phyloP scores from a whole-genome alignment of 345 rosid genomes.

The Psidium guajava region DNA sequence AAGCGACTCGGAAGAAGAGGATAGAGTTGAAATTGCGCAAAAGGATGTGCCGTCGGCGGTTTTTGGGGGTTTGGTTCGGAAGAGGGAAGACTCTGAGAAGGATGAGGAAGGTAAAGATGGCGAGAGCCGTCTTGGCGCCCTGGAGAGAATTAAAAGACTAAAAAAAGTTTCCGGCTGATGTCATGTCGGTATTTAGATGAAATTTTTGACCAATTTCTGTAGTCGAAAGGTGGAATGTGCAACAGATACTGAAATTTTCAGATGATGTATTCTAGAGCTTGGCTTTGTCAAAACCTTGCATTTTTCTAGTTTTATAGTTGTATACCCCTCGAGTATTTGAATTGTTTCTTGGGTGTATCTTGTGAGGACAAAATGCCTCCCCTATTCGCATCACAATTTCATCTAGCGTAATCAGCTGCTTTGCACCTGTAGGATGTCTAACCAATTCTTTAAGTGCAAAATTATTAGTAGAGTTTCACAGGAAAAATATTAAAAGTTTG shows the following conservation, averaged over 20 bases:
- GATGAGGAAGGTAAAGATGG: conserved; percentile 5
- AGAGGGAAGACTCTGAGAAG: conserved; percentile 44
- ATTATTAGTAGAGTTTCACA: neutral
- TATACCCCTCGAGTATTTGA: neutral
- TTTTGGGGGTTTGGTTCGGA: conserved; percentile 63
- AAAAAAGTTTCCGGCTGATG: conserved; percentile 11
- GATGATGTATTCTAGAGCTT: neutral
- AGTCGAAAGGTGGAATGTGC: neutral
- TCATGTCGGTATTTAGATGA: neutral
- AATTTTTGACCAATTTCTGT: neutral
- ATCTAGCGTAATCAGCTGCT: neutral
- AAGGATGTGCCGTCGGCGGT: conserved; percentile 81
- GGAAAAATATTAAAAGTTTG: neutral
- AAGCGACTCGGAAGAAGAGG: conserved; percentile 62
- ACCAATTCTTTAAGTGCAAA: neutral
- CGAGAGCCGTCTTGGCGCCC: conserved; percentile 51
- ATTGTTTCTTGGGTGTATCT: neutral
- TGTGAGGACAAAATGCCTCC: neutral
- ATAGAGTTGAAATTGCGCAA: conserved; percentile 55
- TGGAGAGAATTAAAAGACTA: conserved; percentile 72
- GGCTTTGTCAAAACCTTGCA: neutral
- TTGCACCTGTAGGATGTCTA: neutral
- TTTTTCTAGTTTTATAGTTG: neutral
- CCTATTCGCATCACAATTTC: neutral
- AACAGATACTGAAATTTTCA: neutral